These are phyloP conservation scores for Hyaloscypha finlandica DNA, from an alignment of 495 filamentous ascomycete species.

Conservation along the genomic window DNA sequence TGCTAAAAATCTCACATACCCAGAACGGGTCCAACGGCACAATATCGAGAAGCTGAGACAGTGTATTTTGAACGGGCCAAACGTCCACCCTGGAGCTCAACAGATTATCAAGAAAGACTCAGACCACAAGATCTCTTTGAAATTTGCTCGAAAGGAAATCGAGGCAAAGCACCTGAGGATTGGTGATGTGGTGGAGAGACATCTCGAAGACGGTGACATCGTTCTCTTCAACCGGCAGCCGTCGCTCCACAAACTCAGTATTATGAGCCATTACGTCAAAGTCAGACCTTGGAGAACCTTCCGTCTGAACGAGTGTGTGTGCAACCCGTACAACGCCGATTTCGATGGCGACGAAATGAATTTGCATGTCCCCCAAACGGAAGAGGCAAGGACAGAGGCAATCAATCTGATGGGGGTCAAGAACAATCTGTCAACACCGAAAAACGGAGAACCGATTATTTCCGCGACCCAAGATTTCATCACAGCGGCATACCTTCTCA, in stretches of 20 bases:
- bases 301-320: constrained; percentile 96
- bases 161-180: constrained; percentile 71
- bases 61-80: constrained; percentile 70
- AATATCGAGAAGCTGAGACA: constrained; percentile 81
- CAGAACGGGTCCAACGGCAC: constrained; percentile 77
- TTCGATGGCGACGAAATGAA: constrained; percentile 99
- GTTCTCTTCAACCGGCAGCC: constrained; percentile 98
- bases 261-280: constrained; percentile 90
- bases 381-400: constrained; percentile 93
- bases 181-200: constrained; percentile 90
- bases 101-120: constrained; percentile 72
- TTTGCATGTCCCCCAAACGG: constrained; percentile 94
- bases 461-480: constrained; percentile 99
- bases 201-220: constrained; percentile 94
- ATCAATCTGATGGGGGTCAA: constrained; percentile 98
- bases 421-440: constrained; percentile 91
- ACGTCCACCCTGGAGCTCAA: constrained; percentile 85
- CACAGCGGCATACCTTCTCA: constrained; percentile 87
- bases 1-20: constrained; percentile 92
- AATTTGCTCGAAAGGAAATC: constrained; percentile 67
- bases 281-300: constrained; percentile 96
- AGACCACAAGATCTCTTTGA: constrained; percentile 69
- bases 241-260: constrained; percentile 96
- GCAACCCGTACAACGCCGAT: constrained; percentile 98
- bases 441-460: constrained; percentile 98